Evolutionary conservation across 2,329 filamentous ascomycete genomes (phyloP).

Genomic region (Ambrosiella xylebori): DNA sequence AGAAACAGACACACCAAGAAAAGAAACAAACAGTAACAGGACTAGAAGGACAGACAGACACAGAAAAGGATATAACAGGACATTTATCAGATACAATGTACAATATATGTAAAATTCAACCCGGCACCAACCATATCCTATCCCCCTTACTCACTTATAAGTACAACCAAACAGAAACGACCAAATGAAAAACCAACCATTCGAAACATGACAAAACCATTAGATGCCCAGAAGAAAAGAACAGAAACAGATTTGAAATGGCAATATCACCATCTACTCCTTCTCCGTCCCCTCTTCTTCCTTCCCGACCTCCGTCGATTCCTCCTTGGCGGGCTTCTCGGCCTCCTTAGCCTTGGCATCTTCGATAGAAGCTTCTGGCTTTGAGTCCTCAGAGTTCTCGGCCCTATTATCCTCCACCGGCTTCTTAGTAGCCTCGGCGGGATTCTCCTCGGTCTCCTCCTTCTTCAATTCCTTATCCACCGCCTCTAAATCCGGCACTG

Average conservation of each 20-base stretch:
- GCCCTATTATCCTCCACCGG: neutral
- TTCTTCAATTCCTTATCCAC: conserved; percentile 2
- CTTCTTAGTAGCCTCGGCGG: neutral
- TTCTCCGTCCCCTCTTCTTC: neutral
- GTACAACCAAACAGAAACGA: neutral
- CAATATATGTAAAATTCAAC: neutral
- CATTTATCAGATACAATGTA: neutral
- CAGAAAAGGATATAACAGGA: too few species aligned
- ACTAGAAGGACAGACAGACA: neutral
- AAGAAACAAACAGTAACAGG: neutral
- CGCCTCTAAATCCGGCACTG: conserved; percentile 1
- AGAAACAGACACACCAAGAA: neutral
- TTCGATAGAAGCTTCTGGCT: too few species aligned
- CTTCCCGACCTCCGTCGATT: neutral
- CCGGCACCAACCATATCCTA: neutral
- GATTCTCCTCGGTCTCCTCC: conserved; percentile 4
- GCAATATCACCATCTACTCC: neutral
- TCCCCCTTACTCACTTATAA: neutral
- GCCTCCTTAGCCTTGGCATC: neutral
- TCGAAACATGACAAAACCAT: neutral
- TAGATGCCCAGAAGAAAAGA: neutral
- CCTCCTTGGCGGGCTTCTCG: neutral
- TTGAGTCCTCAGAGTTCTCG: neutral
- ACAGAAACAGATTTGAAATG: neutral
- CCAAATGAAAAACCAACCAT: neutral